Conservation (phyloP, 305 asterid genomes). For the Solanum hybrid region DNA sequence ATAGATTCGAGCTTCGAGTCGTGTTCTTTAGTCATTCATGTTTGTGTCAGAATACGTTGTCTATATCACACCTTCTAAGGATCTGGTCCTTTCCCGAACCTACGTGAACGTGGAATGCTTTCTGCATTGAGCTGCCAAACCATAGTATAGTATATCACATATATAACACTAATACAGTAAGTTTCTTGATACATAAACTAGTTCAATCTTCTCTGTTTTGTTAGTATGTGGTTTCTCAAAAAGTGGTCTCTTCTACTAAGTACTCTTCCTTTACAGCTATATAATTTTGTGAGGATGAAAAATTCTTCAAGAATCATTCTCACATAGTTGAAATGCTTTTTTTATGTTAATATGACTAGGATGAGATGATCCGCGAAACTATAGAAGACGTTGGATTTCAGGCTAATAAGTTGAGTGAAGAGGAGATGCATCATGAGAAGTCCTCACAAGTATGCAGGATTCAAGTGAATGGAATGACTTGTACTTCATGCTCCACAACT, state of each 20-base stretch:
- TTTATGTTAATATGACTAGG: slow-evolving; percentile 23
- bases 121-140: not conserved
- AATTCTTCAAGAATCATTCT: not conserved
- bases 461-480: slow-evolving; percentile 69
- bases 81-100: not conserved
- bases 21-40: not conserved
- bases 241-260: not conserved
- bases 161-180: not conserved
- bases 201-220: not conserved
- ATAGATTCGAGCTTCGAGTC: too few relatives aligned
- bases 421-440: slow-evolving; percentile 26
- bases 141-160: not conserved
- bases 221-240: not conserved
- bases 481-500: slow-evolving; percentile 71
- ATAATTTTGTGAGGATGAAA: not conserved
- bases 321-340: not conserved
- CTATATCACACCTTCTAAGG: not conserved
- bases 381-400: slow-evolving; percentile 74
- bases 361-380: slow-evolving; percentile 57
- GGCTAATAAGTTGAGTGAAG: slow-evolving; percentile 41
- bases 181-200: not conserved
- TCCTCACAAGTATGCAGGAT: slow-evolving; percentile 45
- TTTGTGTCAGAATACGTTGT: not conserved
- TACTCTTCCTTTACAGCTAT: not conserved
- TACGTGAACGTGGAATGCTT: rapidly evolving